phyloP scores from a whole-genome alignment of 2,329 filamentous ascomycete genomes.

The Pseudogymnoascus sp. region DNA sequence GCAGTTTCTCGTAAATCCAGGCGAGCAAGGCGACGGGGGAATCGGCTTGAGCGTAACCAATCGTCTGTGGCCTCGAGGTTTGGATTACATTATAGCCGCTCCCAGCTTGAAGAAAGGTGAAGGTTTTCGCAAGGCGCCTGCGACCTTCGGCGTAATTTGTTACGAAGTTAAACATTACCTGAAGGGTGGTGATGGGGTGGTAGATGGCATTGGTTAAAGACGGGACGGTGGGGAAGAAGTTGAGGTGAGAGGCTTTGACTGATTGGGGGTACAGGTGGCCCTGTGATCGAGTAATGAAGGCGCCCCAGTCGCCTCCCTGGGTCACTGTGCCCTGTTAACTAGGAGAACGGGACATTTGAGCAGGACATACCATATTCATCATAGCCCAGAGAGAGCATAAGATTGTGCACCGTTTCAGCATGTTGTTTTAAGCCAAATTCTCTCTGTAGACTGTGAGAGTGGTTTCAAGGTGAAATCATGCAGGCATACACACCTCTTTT shows the following conservation, averaged over 20 bases:
- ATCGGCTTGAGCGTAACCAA: slow-evolving; percentile 62
- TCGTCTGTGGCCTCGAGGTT: slow-evolving; percentile 60
- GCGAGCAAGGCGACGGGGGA: slow-evolving; percentile 62
- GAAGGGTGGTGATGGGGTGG: slow-evolving; percentile 1
- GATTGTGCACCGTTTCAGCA: slow-evolving; percentile 54
- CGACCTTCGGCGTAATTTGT: neutral
- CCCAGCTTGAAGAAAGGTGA: slow-evolving; percentile 35
- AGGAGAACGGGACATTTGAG: neutral
- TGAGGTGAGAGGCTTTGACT: slow-evolving; percentile 47
- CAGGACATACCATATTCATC: slow-evolving; percentile 37
- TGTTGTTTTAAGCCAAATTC: slow-evolving; percentile 54
- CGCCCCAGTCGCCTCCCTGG: slow-evolving; percentile 67
- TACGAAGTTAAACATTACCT: slow-evolving; percentile 1
- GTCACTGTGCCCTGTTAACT: slow-evolving; percentile 28
- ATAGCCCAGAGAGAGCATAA: slow-evolving; percentile 63
- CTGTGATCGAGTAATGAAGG: slow-evolving; percentile 54
- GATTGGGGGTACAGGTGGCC: slow-evolving; percentile 48
- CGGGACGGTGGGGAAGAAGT: slow-evolving; percentile 10
- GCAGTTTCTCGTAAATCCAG: slow-evolving; percentile 76
- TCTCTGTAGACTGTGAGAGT: slow-evolving; percentile 30
- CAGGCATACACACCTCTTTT: slow-evolving; percentile 13
- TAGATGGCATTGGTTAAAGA: slow-evolving; percentile 4
- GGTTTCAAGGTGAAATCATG: neutral
- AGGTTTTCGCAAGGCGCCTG: neutral
- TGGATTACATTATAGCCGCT: slow-evolving; percentile 34